Evolutionary conservation across 495 filamentous ascomycete genomes (phyloP), one percentile per base, ranked within the genome.

Genomic region (Glarea lozoyensis): DNA sequence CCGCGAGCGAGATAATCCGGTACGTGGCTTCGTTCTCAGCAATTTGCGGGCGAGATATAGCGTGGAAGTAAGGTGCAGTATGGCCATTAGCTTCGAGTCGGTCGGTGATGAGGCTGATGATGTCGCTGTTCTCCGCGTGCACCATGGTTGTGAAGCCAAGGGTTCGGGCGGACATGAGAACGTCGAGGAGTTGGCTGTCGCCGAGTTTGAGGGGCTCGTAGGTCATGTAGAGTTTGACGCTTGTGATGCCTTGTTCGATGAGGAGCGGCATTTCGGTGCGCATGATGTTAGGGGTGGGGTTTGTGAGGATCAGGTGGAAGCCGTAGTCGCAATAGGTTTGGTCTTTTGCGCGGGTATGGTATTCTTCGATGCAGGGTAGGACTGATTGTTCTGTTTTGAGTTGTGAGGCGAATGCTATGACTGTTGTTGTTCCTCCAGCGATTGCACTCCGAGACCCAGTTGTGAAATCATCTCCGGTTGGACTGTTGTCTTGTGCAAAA

Each of bases 211-310:
- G 53, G 0, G 66, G 57, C 32, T 69, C 62, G 57, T 78, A 78
- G 1, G 73, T 78, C 73, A 76, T 76, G 55, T 75, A 78, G 4
- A 76, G 53, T 50, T 78, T 78, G 4, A 74, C 56, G 20, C 60
- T 65, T 12, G 63, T 70, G 46, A 78, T 73, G 23, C 74, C 69
- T 17, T 62, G 55, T 17, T 66, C 56, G 4, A 58, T 56, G 0
- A 70, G 43, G 10, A 61, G 46, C 0, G 66, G 60, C 32, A 73
- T 59, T 34, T 74, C 68, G 2, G 45, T 55, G 1, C 49, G 42
- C 1, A 74, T 57, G 10, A 68, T 60, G 0, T 44, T 37, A 10
- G 35, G 35, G 6, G 61, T 68, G 0, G 69, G 68, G 22, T 72
- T 72, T 4, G 67, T 60, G 15, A 78, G 52, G 41, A 78, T 64